Evolutionary conservation across 2,329 filamentous ascomycete genomes (phyloP).

Genomic region (Fusarium sterilihyphosum): DNA sequence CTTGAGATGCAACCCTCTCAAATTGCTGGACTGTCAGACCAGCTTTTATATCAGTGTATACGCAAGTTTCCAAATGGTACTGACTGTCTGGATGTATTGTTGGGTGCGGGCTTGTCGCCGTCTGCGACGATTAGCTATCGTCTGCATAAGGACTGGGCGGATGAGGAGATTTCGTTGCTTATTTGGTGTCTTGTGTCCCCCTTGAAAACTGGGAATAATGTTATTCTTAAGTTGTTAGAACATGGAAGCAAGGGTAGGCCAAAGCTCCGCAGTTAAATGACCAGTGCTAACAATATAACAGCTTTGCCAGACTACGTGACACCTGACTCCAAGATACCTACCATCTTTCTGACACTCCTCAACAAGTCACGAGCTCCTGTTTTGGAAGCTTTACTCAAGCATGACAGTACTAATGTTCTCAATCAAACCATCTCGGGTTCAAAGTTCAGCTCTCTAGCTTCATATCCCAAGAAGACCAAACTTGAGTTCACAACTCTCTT

Average conservation of each 20-base stretch:
- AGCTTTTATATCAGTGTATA: constrained; percentile 14
- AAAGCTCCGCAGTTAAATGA: fast-evolving
- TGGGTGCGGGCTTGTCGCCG: background rate
- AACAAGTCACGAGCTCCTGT: background rate
- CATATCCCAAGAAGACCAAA: background rate
- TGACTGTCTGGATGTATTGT: background rate
- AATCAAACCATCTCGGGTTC: constrained; percentile 17
- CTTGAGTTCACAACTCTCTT: constrained; percentile 10
- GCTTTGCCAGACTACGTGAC: background rate
- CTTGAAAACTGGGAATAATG: background rate
- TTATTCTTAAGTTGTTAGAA: background rate
- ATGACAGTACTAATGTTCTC: background rate
- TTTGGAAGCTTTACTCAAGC: background rate
- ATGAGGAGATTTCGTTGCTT: background rate
- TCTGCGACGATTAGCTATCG: background rate
- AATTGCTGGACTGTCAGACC: background rate
- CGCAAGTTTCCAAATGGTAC: background rate
- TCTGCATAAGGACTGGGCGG: background rate
- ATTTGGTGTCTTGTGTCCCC: constrained; percentile 6
- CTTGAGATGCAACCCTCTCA: background rate
- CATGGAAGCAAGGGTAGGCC: background rate
- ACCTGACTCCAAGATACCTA: background rate
- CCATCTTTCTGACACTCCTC: constrained; percentile 1
- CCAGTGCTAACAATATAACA: background rate
- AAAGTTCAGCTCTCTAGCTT: constrained; percentile 10